Base-by-base conservation (phyloP, 2,329 filamentous ascomycete species). In the Sporothrix dimorphospora region DNA sequence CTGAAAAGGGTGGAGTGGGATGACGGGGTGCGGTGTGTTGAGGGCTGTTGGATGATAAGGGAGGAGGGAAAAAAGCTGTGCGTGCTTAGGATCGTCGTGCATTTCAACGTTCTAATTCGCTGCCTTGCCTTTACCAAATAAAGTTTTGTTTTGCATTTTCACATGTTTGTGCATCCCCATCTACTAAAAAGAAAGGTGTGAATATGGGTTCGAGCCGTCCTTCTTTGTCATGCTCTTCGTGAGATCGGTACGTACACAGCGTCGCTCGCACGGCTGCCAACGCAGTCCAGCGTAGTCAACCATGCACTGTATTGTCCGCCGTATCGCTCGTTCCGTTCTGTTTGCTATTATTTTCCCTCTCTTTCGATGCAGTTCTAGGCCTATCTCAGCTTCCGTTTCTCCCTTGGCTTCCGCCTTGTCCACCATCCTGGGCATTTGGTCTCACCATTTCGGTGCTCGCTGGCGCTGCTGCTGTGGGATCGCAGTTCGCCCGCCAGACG, bases 401-500 rank as follows among this genome's bases (percentile, higher is more conserved):
- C 11, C 42, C 30, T 34, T 6, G 8, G n/a, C 59, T 38, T 24
- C 59, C 11, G 0, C 12, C 21, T 21, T 59, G 30, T n/a, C 55
- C 55, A 12, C 55, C 55, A 12, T 34, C 12, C 34, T 34, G 27
- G 21, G 6, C 27, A 3, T 16, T 40, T 34, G 61, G 38, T 16
- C 14, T 4, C 27, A 24, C 21, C 24, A 16, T n/a, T 9, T 66
- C 34, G 5, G 21, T 14, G 19, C 9, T 19, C 19, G 45, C 8
- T 24, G 57, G 21, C 1, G 57, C 42, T 12, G 40, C 55, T 49
- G 51, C 57, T n/a, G 53, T 57, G 1, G 72, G 65, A 5, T 73
- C 72, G 19, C 49, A 34, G 51, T 73, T 73, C 19, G 72, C 59
- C 16, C 72, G 49, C 72, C 72, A 73, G 3, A 73, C 72, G 12